Evolutionary conservation across 2,329 filamentous ascomycete genomes (phyloP), one percentile per base, ranked within the genome.

Genomic region (Aquanectria penicillioides): DNA sequence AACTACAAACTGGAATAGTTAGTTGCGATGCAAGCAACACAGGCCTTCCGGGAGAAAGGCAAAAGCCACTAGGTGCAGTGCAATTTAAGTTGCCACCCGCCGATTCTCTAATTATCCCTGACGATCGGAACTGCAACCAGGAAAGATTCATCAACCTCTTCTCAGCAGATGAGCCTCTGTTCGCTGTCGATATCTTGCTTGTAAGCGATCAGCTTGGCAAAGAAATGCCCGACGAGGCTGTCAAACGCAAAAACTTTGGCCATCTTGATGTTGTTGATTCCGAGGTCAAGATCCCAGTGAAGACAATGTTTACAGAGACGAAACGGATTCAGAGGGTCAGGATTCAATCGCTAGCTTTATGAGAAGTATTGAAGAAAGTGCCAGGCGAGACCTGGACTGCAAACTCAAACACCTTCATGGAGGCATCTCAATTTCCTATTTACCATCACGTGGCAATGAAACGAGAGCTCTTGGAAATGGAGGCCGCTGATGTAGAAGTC

Each of bases 361-460:
- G 38, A 18, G n/a, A 38, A 8, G 22, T 38, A 6, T 12, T 50
- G 22, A n/a, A 34, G 11, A n/a, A 23, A 3, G 33, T 55, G 9
- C 38, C 51, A 8, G 51, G 51, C 8, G 36, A 40, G 38, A 8
- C 23, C 9, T 55, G 51, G 51, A 15, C 17, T 38, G 25, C 18
- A 7, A 41, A n/a, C 13, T 25, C 51, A 9, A 47, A 55, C 17
- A 55, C 51, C 3, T 55, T 55, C 15, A 7, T 48, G n/a, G 40
- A 48, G 6, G 41, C 51, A 6, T 55, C 48, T 11, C 33, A 40
- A 9, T 47, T 47, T 12, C 25, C 48, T 11, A 33, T 55, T 25
- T 20, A 48, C 13, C 17, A 47, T 12, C 51, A 55, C 11, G 18
- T 25, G 17, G 23, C 29, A 6, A 20, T 54, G 0, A 47, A 55